A percentile compares a stretch with the other conserved stretches of the same genome.
Evolutionary conservation across 768 basidiomycete genomes (phyloP).

Genomic region (Udeniomyces megalosporus): DNA sequence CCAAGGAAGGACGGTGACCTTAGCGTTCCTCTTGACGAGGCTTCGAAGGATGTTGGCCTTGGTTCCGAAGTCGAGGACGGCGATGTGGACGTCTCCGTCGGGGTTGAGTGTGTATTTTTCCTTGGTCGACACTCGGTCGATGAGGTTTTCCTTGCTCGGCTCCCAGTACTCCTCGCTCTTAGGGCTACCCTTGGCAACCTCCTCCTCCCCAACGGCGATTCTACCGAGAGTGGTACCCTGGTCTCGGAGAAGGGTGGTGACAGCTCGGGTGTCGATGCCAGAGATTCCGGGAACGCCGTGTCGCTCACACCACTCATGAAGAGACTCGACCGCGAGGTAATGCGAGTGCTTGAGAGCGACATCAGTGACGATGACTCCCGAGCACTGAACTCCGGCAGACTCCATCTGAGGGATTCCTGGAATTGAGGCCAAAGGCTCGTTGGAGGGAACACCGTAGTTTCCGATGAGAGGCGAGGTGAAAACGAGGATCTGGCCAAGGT

Average conservation of each 20-base stretch:
- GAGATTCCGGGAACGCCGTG: conserved; percentile 83
- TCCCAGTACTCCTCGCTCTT: conserved; percentile 64
- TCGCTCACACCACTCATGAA: conserved; percentile 83
- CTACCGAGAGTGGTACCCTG: conserved; percentile 93
- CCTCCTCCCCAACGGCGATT: conserved; percentile 58
- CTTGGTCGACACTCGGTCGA: conserved; percentile 81
- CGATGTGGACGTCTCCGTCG: conserved; percentile 72
- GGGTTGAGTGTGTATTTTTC: conserved; percentile 72
- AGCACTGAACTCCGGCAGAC: conserved; percentile 73
- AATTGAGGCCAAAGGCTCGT: conserved; percentile 38
- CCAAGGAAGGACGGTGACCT: conserved; percentile 94
- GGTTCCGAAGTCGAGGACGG: conserved; percentile 89
- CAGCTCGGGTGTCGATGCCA: conserved; percentile 92
- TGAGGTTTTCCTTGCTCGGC: conserved; percentile 77
- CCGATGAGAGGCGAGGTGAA: conserved; percentile 98
- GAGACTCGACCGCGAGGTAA: conserved; percentile 79
- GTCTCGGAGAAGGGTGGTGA: conserved; percentile 81
- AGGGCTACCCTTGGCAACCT: conserved; percentile 47
- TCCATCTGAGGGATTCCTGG: conserved; percentile 62
- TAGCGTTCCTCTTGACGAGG: conserved; percentile 74
- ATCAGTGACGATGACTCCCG: conserved; percentile 82
- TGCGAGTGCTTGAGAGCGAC: conserved; percentile 91
- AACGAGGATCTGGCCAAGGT: conserved; percentile 92
- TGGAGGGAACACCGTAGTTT: conserved; percentile 88
- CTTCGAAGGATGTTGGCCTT: conserved; percentile 95